phyloP scores from a whole-genome alignment of 2,329 filamentous ascomycete genomes.

The Pezicula carpinea region DNA sequence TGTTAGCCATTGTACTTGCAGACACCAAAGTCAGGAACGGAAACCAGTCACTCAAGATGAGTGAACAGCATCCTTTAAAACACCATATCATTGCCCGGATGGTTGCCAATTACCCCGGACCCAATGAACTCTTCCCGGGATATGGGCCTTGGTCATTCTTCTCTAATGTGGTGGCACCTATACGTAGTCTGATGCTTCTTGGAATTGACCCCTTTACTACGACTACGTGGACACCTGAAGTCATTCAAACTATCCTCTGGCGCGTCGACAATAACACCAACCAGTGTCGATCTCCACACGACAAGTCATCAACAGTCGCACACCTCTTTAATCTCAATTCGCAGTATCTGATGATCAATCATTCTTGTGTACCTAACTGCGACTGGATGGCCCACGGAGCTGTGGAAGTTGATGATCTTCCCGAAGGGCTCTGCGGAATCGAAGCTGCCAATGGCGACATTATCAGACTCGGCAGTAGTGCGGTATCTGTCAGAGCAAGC shows the following conservation, averaged over 20 bases:
- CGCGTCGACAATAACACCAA: slow-evolving; percentile 25
- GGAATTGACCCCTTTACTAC: slow-evolving; percentile 21
- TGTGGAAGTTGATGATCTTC: neutral
- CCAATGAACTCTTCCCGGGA: neutral
- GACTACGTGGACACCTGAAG: slow-evolving; percentile 14
- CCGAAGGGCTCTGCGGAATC: slow-evolving; percentile 2
- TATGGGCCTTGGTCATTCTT: slow-evolving; percentile 17
- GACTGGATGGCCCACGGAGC: slow-evolving; percentile 18
- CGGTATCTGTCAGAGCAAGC: slow-evolving; percentile 16
- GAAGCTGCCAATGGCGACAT: slow-evolving; percentile 5
- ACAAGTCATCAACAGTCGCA: neutral
- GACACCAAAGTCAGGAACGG: slow-evolving; percentile 9
- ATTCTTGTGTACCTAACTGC: slow-evolving; percentile 22
- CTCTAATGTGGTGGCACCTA: slow-evolving; percentile 21
- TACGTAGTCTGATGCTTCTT: slow-evolving; percentile 16
- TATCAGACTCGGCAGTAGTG: slow-evolving; percentile 14
- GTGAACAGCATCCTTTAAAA: slow-evolving; percentile 14
- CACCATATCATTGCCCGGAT: slow-evolving; percentile 19
- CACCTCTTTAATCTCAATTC: slow-evolving; percentile 16
- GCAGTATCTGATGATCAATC: slow-evolving; percentile 26
- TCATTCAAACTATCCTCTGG: slow-evolving; percentile 24
- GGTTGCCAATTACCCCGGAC: slow-evolving; percentile 19
- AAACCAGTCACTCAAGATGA: neutral
- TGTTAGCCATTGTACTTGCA: slow-evolving; percentile 17
- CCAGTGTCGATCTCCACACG: neutral